Evolutionary conservation across 2,329 filamentous ascomycete species (phyloP).

Genomic region (Magnaporthiopsis rhizophila): DNA sequence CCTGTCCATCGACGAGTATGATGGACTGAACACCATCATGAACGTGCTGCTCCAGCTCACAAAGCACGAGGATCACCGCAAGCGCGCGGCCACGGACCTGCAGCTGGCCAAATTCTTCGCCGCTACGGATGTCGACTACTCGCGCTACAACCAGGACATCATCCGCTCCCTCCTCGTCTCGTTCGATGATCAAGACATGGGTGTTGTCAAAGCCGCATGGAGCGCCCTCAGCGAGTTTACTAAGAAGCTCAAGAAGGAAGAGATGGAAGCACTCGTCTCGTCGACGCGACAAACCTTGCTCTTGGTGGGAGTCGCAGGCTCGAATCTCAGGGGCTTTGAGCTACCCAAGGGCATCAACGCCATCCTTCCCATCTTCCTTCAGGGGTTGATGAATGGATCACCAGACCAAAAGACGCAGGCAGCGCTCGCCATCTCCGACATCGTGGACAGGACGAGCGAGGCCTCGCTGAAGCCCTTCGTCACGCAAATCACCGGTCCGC

Average conservation of each 20-base stretch:
- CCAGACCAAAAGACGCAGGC: slow-evolving; percentile 86
- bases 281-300: slow-evolving; percentile 81
- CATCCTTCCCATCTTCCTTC: slow-evolving; percentile 91
- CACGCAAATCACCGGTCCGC: slow-evolving; percentile 91
- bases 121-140: slow-evolving; percentile 76
- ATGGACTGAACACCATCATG: slow-evolving; percentile 93
- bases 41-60: slow-evolving; percentile 79
- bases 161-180: slow-evolving; percentile 84
- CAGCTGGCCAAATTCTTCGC: slow-evolving; percentile 85
- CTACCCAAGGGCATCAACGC: slow-evolving; percentile 96
- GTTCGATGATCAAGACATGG: slow-evolving; percentile 77
- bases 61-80: slow-evolving; percentile 87
- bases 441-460: slow-evolving; percentile 85
- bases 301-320: slow-evolving; percentile 80
- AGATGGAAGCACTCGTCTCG: slow-evolving; percentile 88
- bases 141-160: slow-evolving; percentile 91
- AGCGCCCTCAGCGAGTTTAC: slow-evolving; percentile 79
- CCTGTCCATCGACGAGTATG: slow-evolving; percentile 87
- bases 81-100: slow-evolving; percentile 66
- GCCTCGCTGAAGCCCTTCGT: slow-evolving; percentile 89
- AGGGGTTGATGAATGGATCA: slow-evolving; percentile 94
- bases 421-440: slow-evolving; percentile 88
- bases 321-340: slow-evolving; percentile 78
- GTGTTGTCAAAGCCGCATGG: slow-evolving; percentile 88
- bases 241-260: slow-evolving; percentile 85